Base-by-base conservation (phyloP, 129 eudicot species). In the Saposhnikovia divaricata region DNA sequence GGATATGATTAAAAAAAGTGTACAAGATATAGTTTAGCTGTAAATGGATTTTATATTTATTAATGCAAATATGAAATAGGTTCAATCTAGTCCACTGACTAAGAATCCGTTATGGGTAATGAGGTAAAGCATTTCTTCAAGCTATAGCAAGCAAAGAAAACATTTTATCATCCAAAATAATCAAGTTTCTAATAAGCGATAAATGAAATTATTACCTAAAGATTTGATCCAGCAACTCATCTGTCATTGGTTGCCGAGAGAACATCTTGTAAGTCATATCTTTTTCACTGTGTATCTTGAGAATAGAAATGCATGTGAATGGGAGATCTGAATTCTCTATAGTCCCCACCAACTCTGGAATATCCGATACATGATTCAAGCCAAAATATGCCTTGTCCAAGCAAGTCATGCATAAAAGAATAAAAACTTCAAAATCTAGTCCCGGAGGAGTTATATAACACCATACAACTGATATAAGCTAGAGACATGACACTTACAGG, bases 201-300 rank as follows among this genome's bases (percentile, higher is more conserved):
- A 59, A 8, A 59, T 59, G 15, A 9, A 59, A n/a, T 13, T n/a
- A 51, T 43, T 91, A 93, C 98, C 98, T 94, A 83, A 94, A 95
- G 55, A 95, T 82, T 14, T 89, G 78, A 88, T 95, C 96, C 87
- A 95, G 82, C 61, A 90, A 86, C 23, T 38, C 85, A 66, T 92
- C 97, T 7, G 82, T 77, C 91, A 92, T 76, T 44, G 92, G 90
- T 63, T 89, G 82, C 79, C 97, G 93, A 66, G 98, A 94, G 84
- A 94, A 94, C 77, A 94, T 83, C 89, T 94, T 94, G 88, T 86
- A 94, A n/a, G 96, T 90, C 84, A 87, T 77, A 66, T 94, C 98
- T 63, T 85, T 86, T 72, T 81, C 81, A n/a, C 25, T 47, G 34
- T 94, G 92, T 86, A 86, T 75, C 87, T 92, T 92, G 61, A 94